phyloP scores from a whole-genome alignment of 805 yeast genomes.

The Ogataea pilisensis region DNA sequence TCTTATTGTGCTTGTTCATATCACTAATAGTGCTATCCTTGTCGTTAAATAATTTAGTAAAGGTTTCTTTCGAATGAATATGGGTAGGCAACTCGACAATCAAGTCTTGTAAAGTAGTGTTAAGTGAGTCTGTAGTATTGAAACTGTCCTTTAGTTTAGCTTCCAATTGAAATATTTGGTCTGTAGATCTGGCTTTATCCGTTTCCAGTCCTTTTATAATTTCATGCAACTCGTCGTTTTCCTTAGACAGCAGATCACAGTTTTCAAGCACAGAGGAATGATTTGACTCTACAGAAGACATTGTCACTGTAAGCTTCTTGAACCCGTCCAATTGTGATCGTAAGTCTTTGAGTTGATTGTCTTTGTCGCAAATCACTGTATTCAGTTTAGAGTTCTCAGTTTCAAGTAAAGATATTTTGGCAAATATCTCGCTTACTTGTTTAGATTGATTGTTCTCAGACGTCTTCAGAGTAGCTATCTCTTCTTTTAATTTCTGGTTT shows the following conservation, averaged over 20 bases:
- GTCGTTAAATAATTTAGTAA: constrained; percentile 2
- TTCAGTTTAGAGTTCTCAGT: neutral
- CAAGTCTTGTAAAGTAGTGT: neutral
- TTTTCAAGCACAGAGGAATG: constrained; percentile 8
- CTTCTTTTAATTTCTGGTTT: constrained; percentile 10
- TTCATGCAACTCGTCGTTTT: constrained; percentile 5
- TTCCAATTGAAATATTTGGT: neutral
- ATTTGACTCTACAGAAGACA: constrained; percentile 7
- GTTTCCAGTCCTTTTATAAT: neutral
- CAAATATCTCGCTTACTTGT: neutral
- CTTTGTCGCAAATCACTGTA: too few relatives aligned
- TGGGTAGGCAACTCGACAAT: constrained; percentile 9
- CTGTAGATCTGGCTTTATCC: neutral
- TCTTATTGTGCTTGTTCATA: neutral
- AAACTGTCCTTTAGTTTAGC: neutral
- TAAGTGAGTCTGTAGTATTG: neutral
- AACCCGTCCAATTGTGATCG: constrained; percentile 3
- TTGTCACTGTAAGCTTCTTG: constrained; percentile 3
- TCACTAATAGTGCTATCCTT: too few relatives aligned
- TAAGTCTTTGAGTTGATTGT: neutral
- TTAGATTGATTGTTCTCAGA: neutral
- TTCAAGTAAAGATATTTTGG: neutral
- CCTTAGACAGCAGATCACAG: constrained; percentile 4
- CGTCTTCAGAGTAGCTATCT: neutral
- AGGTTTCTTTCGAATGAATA: constrained; percentile 7